Base-by-base conservation (phyloP, 139 green algal genomes). In the Chlamydomonas eustigma region DNA sequence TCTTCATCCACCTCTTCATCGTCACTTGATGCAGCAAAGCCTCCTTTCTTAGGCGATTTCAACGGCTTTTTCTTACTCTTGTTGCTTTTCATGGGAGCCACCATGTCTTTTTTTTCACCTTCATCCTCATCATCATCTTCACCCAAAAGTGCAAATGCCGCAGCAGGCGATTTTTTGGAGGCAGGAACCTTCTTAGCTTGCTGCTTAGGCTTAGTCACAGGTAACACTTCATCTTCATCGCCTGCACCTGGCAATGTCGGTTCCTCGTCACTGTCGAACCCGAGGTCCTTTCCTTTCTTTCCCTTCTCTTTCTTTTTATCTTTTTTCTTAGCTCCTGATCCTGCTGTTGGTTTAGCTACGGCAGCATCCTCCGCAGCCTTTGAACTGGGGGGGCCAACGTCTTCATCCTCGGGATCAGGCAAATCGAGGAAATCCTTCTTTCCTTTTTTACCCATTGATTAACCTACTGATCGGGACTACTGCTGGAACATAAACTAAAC, bases 221-320 rank as follows among this genome's bases (percentile, higher is more conserved):
- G 44, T 0, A 58, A 65, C 0, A 81, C 83, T 18, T 89, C 87
- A 0, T 91, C 88, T 1, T 90, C 86, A 3, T 87, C 82, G 22
- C 78, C 35, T 5, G 4, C 51, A 12, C 50, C 1, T 24, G 69
- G 75, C 25, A 39, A 70, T 33, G 50, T 74, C 28, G 84, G 32
- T 3, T 72, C 74, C 3, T 80, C 80, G 71, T 93, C 89, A 12
- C 50, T 77, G 70, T 83, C 75, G 64, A 87, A 88, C 18, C 52
- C 75, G 12, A 51, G 69, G 18, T 65, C 78, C 71, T 90, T 91
- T 18, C 84, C 86, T 78, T 90, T 90, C 65, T 91, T 92, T 39
- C 77, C 83, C 68, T 91, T 91, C 58, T 80, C 74, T 73, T 90
- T 86, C 77, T 93, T 94, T 72, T 87, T 85, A 35, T 50, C 78